phyloP scores from a whole-genome alignment of 2,329 filamentous ascomycete genomes.

The Samsoniella hepiali region DNA sequence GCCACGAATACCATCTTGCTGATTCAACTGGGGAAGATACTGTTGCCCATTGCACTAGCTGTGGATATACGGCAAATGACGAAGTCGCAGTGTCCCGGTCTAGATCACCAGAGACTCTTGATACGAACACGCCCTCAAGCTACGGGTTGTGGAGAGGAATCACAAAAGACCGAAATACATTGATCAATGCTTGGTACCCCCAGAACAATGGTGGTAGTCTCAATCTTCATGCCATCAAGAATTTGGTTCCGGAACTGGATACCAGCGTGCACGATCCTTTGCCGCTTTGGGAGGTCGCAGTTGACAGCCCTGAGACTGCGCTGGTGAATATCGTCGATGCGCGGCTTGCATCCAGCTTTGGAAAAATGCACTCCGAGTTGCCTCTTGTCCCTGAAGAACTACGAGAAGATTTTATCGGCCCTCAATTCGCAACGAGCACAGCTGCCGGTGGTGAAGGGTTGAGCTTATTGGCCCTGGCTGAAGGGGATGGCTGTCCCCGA shows the following conservation, averaged over 20 bases:
- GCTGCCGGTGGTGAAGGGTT: slow-evolving; percentile 38
- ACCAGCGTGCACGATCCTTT: slow-evolving; percentile 61
- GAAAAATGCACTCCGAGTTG: slow-evolving; percentile 25
- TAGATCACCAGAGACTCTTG: slow-evolving; percentile 1
- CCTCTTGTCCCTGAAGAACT: slow-evolving; percentile 25
- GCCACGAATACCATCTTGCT: slow-evolving; percentile 90
- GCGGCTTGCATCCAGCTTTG: slow-evolving; percentile 28
- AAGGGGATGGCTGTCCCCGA: slow-evolving; percentile 69
- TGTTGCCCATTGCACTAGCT: slow-evolving; percentile 70
- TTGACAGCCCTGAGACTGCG: background rate
- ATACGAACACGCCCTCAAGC: slow-evolving; percentile 18
- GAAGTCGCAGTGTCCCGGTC: slow-evolving; percentile 63
- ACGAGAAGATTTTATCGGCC: slow-evolving; percentile 1
- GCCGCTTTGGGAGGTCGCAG: slow-evolving; percentile 44
- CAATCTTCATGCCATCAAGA: slow-evolving; percentile 61
- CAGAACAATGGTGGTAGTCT: slow-evolving; percentile 33
- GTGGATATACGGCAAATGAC: slow-evolving; percentile 78
- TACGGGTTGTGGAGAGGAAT: slow-evolving; percentile 59
- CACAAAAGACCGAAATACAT: slow-evolving; percentile 61
- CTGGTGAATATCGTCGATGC: slow-evolving; percentile 37
- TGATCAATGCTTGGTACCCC: slow-evolving; percentile 69
- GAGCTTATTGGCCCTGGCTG: slow-evolving; percentile 61
- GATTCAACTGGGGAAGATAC: slow-evolving; percentile 80
- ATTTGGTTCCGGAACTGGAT: slow-evolving; percentile 64
- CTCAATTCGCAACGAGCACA: slow-evolving; percentile 17